Evolutionary conservation across 2,329 filamentous ascomycete species (phyloP).

Genomic region (Botrytis fragariae): DNA sequence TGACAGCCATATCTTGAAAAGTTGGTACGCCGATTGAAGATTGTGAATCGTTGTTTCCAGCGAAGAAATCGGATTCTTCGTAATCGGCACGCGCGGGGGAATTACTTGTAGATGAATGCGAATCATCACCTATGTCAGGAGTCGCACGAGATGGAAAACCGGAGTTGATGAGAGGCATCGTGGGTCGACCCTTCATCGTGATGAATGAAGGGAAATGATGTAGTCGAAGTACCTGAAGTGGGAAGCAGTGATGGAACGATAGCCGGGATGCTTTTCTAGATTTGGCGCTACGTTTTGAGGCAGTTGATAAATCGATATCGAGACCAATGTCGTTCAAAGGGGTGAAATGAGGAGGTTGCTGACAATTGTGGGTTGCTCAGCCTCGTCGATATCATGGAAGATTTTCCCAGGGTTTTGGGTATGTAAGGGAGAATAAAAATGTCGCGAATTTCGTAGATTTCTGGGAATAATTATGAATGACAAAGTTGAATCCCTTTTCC

Average conservation of each 20-base stretch:
- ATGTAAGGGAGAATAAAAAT: not conserved
- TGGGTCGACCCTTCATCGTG: conserved; percentile 33
- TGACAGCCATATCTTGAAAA: conserved; percentile 69
- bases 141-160: conserved; percentile 31
- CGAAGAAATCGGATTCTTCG: conserved; percentile 92
- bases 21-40: conserved; percentile 84
- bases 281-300: not conserved
- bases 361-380: conserved; percentile 17
- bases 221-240: not conserved
- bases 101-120: conserved; percentile 57
- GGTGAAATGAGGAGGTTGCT: conserved; percentile 10
- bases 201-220: not conserved
- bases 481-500: not conserved
- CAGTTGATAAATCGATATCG: not conserved
- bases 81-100: conserved; percentile 75
- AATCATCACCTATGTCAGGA: conserved; percentile 37
- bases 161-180: conserved; percentile 32
- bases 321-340: conserved; percentile 4
- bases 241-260: conserved; percentile 1
- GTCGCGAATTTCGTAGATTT: not conserved
- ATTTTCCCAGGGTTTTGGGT: conserved; percentile 6
- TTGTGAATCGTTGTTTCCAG: conserved; percentile 84
- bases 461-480: not conserved
- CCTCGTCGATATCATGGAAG: conserved; percentile 16
- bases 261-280: not conserved